Percentiles rank a stretch among this genome's conserved stretches.
Evolutionary conservation across 495 filamentous ascomycete species (phyloP).

Genomic region (Astrothelium subdiscretum): DNA sequence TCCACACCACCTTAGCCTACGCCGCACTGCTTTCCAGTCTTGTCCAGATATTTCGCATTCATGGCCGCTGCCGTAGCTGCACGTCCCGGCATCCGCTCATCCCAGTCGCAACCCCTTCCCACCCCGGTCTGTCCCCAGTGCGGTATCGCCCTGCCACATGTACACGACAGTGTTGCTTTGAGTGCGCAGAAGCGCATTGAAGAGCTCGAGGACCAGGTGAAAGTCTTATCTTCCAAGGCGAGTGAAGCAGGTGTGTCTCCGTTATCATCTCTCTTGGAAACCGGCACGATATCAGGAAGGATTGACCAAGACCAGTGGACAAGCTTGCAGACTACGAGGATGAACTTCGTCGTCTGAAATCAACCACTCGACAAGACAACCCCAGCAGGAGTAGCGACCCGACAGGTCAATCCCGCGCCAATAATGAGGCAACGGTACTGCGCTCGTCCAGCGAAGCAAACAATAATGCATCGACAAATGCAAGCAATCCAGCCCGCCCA

Average conservation of each 20-base stretch:
- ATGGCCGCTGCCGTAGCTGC: background rate
- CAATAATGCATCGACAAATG: background rate
- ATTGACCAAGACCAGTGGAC: background rate
- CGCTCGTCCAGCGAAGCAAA: background rate
- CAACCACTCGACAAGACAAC: slow-evolving; percentile 16
- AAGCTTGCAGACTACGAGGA: slow-evolving; percentile 83
- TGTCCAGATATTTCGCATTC: background rate
- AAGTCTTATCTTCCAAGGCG: slow-evolving; percentile 62
- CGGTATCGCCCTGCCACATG: slow-evolving; percentile 31
- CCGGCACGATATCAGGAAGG: background rate
- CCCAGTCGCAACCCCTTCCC: background rate
- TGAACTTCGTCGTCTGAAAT: slow-evolving; percentile 58
- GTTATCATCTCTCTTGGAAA: slow-evolving; percentile 8
- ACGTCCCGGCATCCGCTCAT: background rate
- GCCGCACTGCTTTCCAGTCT: too few relatives aligned
- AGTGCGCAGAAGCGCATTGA: slow-evolving; percentile 57
- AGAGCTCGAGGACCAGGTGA: slow-evolving; percentile 73
- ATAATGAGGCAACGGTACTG: background rate
- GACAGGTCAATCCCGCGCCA: too few relatives aligned
- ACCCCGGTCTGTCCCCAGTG: slow-evolving; percentile 33
- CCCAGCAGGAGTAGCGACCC: too few relatives aligned
- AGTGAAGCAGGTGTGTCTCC: slow-evolving; percentile 54
- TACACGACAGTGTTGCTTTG: slow-evolving; percentile 20
- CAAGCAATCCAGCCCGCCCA: background rate
- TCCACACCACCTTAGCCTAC: too few relatives aligned